Conservation (phyloP, 1,284 basidiomycete genomes). For the Pyrrhoderma lamaoense region DNA sequence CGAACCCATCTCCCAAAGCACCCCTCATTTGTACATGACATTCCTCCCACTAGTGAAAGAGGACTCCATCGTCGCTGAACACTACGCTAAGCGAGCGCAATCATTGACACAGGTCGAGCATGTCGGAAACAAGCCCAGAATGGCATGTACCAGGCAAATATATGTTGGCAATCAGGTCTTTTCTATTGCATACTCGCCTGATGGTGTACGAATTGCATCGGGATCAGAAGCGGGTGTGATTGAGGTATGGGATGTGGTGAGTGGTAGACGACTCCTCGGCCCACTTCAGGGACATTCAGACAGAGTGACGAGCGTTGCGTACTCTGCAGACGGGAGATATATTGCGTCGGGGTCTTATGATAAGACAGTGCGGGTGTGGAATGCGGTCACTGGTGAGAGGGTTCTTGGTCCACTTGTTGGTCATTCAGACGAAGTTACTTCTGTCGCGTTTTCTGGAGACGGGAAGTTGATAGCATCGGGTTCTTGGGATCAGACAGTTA, state of each 20-base stretch:
- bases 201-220: background rate
- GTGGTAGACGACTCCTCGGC: no score
- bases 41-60: slow-evolving; percentile 14
- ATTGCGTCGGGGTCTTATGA: slow-evolving; percentile 3
- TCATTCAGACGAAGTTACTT: background rate
- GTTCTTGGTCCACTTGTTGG: background rate
- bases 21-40: slow-evolving; percentile 2
- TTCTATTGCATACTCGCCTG: background rate
- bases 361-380: slow-evolving; percentile 1
- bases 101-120: no score
- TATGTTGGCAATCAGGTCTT: background rate
- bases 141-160: background rate
- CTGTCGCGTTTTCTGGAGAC: background rate
- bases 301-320: background rate
- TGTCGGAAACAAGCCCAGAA: no score
- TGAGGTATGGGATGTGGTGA: background rate
- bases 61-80: background rate
- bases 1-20: background rate
- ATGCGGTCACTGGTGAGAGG: background rate
- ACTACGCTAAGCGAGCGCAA: background rate
- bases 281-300: no score
- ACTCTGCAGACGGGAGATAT: slow-evolving; percentile 5
- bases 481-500: background rate
- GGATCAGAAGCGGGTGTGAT: background rate
- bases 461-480: background rate